These are phyloP conservation scores for Boletus rubropictus DNA, from an alignment of 768 basidiomycete species.

Conservation along the genomic window DNA sequence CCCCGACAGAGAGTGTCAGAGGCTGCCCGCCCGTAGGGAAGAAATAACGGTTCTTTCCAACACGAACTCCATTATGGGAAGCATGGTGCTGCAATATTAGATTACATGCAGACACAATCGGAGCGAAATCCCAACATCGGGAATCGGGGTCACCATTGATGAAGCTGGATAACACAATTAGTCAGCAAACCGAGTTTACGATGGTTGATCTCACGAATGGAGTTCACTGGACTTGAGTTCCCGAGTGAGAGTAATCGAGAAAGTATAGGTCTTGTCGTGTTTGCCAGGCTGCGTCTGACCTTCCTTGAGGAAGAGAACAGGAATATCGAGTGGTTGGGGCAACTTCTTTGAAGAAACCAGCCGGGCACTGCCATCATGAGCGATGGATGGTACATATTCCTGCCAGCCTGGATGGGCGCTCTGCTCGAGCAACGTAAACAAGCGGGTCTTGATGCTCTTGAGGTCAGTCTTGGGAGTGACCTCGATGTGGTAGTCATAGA, in stretches of 20 bases:
- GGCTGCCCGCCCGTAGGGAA: conserved; percentile 32
- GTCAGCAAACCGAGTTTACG: background rate
- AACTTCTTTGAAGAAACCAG: conserved; percentile 38
- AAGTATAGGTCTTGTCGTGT: conserved; percentile 32
- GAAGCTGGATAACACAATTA: conserved; percentile 29
- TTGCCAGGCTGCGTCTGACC: conserved; percentile 32
- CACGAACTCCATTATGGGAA: conserved; percentile 39
- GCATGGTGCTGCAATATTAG: conserved; percentile 42
- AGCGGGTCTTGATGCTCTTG: conserved; percentile 35
- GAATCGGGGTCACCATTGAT: conserved; percentile 34
- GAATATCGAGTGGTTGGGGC: conserved; percentile 32
- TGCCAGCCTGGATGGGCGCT: conserved; percentile 34
- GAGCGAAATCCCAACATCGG: conserved; percentile 37
- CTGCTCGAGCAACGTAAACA: conserved; percentile 41
- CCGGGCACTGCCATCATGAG: conserved; percentile 40
- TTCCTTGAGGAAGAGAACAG: conserved; percentile 36
- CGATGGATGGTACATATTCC: conserved; percentile 29
- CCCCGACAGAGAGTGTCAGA: conserved; percentile 31
- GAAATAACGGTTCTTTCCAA: conserved; percentile 49
- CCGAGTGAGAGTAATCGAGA: conserved; percentile 31
- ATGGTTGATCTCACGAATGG: conserved; percentile 27
- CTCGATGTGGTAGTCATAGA: conserved; percentile 43
- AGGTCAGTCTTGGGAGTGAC: conserved; percentile 32
- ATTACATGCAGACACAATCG: conserved; percentile 43
- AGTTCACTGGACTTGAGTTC: conserved; percentile 30